These are phyloP conservation scores for Phyllosticta ampelicida DNA, from an alignment of 2,329 filamentous ascomycete genomes.

Conservation along the genomic window DNA sequence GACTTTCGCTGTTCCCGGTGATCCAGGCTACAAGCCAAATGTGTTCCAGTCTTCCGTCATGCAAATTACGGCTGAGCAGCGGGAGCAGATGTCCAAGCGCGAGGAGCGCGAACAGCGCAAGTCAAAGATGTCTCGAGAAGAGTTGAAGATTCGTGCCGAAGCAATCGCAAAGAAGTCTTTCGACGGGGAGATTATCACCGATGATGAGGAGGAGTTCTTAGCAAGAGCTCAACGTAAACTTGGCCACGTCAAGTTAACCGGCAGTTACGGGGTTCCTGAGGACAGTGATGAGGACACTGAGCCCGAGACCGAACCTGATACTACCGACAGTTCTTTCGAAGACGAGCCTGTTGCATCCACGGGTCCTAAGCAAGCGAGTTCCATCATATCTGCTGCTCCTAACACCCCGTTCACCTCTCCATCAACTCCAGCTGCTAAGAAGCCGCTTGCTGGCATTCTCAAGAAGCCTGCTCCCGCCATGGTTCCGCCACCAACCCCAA, in stretches of 20 bases:
- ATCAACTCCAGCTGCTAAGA: background rate
- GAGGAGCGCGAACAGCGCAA: background rate
- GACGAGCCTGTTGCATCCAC: constrained; percentile 4
- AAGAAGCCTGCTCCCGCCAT: constrained; percentile 18
- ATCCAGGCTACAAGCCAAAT: constrained; percentile 7
- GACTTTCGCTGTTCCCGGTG: constrained; percentile 2
- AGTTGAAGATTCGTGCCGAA: constrained; percentile 2
- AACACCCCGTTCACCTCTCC: background rate
- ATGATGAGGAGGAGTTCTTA: background rate
- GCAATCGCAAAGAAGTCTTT: background rate
- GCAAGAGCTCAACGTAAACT: constrained; percentile 9
- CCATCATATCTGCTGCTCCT: background rate
- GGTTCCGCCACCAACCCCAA: constrained; percentile 19
- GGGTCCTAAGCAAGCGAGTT: background rate
- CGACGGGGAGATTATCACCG: background rate
- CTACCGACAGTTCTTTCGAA: constrained; percentile 6
- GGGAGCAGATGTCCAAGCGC: background rate
- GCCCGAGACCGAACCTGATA: constrained; percentile 11
- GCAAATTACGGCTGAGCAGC: background rate
- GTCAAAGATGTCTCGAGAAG: background rate
- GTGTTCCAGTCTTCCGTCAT: constrained; percentile 5
- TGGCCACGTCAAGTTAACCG: constrained; percentile 11
- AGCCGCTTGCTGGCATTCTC: constrained; percentile 14
- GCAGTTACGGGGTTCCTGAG: constrained; percentile 19
- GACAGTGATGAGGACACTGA: constrained; percentile 15